Conservation (phyloP, 2,329 filamentous ascomycete species). For the Aspergillus melleus region DNA sequence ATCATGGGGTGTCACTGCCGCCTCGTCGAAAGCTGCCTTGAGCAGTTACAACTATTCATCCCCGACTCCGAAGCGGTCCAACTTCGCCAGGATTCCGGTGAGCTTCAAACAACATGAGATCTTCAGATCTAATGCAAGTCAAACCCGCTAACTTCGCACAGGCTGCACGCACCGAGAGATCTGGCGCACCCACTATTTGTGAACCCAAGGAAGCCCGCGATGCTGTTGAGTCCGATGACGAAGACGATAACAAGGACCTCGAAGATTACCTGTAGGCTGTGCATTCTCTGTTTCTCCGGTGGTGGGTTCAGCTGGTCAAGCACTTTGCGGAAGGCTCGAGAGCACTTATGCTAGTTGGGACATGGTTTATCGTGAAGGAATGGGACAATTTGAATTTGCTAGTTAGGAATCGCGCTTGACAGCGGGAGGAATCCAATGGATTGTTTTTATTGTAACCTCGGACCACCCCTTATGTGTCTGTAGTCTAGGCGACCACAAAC, state of each 20-base stretch:
- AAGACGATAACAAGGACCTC: constrained; percentile 21
- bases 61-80: constrained; percentile 3
- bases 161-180: constrained; percentile 21
- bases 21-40: background rate
- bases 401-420: background rate
- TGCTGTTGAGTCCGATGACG: constrained; percentile 22
- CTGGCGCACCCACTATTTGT: constrained; percentile 19
- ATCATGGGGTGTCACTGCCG: constrained; percentile 14
- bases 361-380: background rate
- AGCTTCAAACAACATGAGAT: background rate
- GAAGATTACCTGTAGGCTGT: constrained; percentile 19
- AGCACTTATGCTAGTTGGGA: background rate
- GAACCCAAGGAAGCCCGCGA: constrained; percentile 17
- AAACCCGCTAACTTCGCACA: constrained; percentile 13
- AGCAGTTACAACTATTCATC: background rate
- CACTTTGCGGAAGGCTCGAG: background rate
- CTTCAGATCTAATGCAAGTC: background rate
- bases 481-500: background rate
- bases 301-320: background rate
- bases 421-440: background rate
- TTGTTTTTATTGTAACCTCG: background rate
- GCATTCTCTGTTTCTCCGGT: background rate
- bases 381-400: background rate
- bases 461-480: background rate
- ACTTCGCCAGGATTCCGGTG: constrained; percentile 27